A percentile compares a stretch with the other conserved stretches of the same genome.
phyloP scores from a whole-genome alignment of 371 early-diverging fungal species.

The Sanchytrium tribonematis region DNA sequence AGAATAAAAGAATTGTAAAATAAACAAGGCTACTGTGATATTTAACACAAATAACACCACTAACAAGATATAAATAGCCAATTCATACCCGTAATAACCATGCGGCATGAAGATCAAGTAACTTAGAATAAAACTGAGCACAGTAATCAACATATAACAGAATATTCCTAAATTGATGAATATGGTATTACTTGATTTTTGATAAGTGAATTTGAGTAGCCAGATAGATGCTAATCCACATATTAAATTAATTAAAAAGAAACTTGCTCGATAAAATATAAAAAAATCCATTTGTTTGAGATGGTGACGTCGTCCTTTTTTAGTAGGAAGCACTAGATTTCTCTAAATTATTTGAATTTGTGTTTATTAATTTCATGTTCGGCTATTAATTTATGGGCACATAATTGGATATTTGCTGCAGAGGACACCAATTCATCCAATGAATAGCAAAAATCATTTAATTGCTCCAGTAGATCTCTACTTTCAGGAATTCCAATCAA shows the following conservation, averaged over 20 bases:
- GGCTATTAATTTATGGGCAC: too few species aligned
- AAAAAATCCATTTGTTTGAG: too few species aligned
- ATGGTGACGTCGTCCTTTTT: too few species aligned
- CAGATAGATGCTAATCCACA: neutral
- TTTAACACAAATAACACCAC: neutral
- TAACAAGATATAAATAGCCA: neutral
- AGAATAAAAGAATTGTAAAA: neutral
- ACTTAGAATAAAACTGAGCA: neutral
- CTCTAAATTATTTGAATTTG: too few species aligned
- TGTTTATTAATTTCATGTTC: too few species aligned
- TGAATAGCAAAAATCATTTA: too few species aligned
- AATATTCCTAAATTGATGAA: neutral
- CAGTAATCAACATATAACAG: neutral
- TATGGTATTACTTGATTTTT: neutral
- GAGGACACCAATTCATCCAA: too few species aligned
- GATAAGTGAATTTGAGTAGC: neutral
- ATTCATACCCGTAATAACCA: neutral
- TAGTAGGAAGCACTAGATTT: too few species aligned
- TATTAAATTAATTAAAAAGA: neutral
- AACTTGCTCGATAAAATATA: neutral
- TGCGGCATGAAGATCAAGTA: neutral
- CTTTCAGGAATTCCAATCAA: too few species aligned
- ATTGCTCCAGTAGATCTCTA: too few species aligned
- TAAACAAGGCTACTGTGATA: neutral
- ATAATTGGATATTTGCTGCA: too few species aligned